Evolutionary conservation across 2,329 filamentous ascomycete species (phyloP), one percentile per base, ranked within the genome.

Genomic region (Phialophora expanda): DNA sequence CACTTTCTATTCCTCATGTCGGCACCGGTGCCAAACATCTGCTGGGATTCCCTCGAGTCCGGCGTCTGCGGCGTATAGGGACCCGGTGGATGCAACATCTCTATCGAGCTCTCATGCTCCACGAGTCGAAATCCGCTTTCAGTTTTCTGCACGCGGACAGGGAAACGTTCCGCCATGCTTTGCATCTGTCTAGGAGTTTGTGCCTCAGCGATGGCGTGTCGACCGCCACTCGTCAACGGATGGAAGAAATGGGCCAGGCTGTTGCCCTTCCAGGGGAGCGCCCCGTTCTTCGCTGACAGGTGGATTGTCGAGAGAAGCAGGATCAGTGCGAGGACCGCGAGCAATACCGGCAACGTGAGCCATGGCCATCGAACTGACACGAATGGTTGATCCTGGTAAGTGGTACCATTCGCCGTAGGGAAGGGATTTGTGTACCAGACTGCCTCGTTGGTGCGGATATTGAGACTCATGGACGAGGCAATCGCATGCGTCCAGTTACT

Each of bases 121-220:
- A 44, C 38, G 17, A 44, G 38, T 44, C 38, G 17, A n/a, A 44
- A 44, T 6, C 38, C 38, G 38, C 38, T 44, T 44, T 44, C 38
- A n/a, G 38, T 44, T n/a, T 44, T 44, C 38, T 44, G 38, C 17
- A 44, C 38, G 38, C 38, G 38, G 11, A 30, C 22, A 14, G 50
- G n/a, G 6, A 53, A 53, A n/a, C 50, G 26, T 53, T 53, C 50
- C 11, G 50, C 20, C 50, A 53, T 53, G 38, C 17, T 44, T 44
- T 44, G 38, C 38, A 44, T 30, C 50, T 24, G 50, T 3, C 50
- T 28, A 28, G 22, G 50, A 17, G 50, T 26, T 24, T 53, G 22
- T 53, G 9, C 50, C 50, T 53, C 26, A 6, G 50, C 50, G 50
- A 53, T 53, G 22, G 26, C n/a, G 26, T 53, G 50, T 53, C 26